Evolutionary conservation across 495 filamentous ascomycete genomes (phyloP), one percentile per base, ranked within the genome.

Genomic region (Penicillium coprophilum): DNA sequence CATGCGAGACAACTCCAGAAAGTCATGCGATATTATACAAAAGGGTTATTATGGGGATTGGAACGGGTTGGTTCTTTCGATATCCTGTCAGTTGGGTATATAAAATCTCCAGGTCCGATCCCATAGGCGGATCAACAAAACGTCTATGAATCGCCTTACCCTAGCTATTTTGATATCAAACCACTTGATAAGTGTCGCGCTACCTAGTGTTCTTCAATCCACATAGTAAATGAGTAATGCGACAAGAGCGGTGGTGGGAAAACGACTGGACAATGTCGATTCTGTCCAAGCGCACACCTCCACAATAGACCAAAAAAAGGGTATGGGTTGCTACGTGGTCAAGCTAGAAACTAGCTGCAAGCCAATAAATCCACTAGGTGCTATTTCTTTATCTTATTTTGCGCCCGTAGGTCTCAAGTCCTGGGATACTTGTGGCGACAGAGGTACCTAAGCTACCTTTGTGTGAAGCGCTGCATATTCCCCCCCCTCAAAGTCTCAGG

Each of bases 1-100:
- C 63, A 63, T 64, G 63, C 57, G 60, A 66, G 58, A 68, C 60
- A 64, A 47, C 50, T 50, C 62, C 48, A 46, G 62, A 40, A 27
- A 55, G 55, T 68, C 65, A 68, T 68, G 65, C 65, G 59, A 63
- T 63, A 49, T 28, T 23, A 36, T 34, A 11, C n/a, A 34, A 19
- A 40, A 32, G 20, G 50, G n/a, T 46, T 43, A 34, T 46, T 7
- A 30, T 4, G 34, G 46, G 30, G n/a, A 41, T 40, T 19, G n/a
- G 11, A 19, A 11, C 2, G 27, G 43, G 27, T 31, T 20, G 32
- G 17, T 36, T 46, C 7, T 38, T 6, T 38, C 13, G 55, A 57
- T 40, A 30, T 30, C 27, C 36, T 31, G 50, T 21, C 17, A 46
- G 24, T 13, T n/a, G 45, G 32, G 50, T 50, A 40, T 52, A 24